These are phyloP conservation scores for Cytospora piceae DNA, from an alignment of 2,329 filamentous ascomycete species.

Conservation along the genomic window DNA sequence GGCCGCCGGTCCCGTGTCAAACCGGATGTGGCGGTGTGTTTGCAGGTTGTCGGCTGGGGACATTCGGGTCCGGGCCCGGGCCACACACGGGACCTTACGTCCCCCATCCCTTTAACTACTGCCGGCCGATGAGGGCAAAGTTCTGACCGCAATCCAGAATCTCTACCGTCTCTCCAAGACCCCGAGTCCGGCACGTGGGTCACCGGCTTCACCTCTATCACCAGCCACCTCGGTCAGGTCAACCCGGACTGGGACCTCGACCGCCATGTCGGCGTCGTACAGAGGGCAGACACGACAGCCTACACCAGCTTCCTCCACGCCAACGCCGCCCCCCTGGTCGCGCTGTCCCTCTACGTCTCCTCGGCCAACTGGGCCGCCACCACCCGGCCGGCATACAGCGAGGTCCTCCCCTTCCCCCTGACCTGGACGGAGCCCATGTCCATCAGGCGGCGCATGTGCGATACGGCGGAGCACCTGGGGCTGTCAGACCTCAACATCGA, in stretches of 20 bases:
- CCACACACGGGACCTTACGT: slow-evolving; percentile 12
- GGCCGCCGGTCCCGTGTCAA: slow-evolving; percentile 36
- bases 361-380: slow-evolving; percentile 80
- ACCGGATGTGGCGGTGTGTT: not conserved
- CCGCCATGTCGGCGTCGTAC: slow-evolving; percentile 42
- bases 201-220: slow-evolving; percentile 65
- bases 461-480: slow-evolving; percentile 70
- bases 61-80: not conserved
- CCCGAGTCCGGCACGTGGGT: slow-evolving; percentile 54
- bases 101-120: slow-evolving; percentile 11
- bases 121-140: slow-evolving; percentile 11
- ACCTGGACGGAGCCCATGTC: slow-evolving; percentile 84
- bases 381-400: slow-evolving; percentile 80
- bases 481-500: slow-evolving; percentile 68
- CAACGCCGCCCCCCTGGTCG: slow-evolving; percentile 76
- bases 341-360: slow-evolving; percentile 88
- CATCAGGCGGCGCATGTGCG: slow-evolving; percentile 70
- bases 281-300: slow-evolving; percentile 53
- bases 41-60: not conserved
- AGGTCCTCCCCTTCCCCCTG: slow-evolving; percentile 80
- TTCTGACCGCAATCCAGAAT: slow-evolving; percentile 45
- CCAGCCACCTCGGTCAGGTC: slow-evolving; percentile 53
- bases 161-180: slow-evolving; percentile 59
- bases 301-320: slow-evolving; percentile 72
- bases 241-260: slow-evolving; percentile 43